phyloP scores from a whole-genome alignment of 1,139 yeast species.

The Blastobotrys niveus region DNA sequence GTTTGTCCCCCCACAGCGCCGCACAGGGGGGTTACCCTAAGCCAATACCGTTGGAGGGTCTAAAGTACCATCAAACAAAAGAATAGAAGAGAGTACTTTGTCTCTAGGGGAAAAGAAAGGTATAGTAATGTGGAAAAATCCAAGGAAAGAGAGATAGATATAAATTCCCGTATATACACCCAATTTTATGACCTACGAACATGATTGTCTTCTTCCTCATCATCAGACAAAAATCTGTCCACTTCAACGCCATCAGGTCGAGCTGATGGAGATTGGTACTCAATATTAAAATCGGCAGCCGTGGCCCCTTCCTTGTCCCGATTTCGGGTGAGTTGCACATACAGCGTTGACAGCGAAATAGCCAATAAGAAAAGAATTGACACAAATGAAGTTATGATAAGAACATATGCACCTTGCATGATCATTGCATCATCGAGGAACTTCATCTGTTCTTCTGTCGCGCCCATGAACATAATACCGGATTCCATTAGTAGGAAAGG shows the following conservation, averaged over 20 bases:
- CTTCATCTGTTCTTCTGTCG: constrained; percentile 79
- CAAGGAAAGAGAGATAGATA: too few species aligned
- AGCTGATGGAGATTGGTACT: constrained; percentile 1
- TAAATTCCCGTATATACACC: too few species aligned
- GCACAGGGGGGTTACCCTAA: too few species aligned
- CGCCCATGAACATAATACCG: constrained; percentile 83
- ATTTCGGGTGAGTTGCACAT: constrained; percentile 33
- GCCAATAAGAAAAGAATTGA: constrained; percentile 67
- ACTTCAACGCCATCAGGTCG: constrained; percentile 13
- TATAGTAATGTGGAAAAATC: too few species aligned
- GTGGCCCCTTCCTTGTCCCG: constrained; percentile 3
- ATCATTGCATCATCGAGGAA: constrained; percentile 69
- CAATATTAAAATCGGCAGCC: too few species aligned
- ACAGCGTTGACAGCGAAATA: constrained; percentile 50
- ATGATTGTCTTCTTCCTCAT: constrained; percentile 9
- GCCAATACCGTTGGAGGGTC: too few species aligned
- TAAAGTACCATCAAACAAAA: too few species aligned
- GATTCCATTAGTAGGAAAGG: constrained; percentile 72
- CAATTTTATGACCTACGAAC: too few species aligned
- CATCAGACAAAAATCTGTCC: constrained; percentile 17
- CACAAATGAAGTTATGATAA: constrained; percentile 70
- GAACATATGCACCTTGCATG: constrained; percentile 76
- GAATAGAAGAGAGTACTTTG: too few species aligned
- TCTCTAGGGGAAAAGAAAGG: too few species aligned
- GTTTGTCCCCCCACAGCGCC: too few species aligned